Conservation (phyloP, 2,329 filamentous ascomycete species). For the Cadophora sp. region DNA sequence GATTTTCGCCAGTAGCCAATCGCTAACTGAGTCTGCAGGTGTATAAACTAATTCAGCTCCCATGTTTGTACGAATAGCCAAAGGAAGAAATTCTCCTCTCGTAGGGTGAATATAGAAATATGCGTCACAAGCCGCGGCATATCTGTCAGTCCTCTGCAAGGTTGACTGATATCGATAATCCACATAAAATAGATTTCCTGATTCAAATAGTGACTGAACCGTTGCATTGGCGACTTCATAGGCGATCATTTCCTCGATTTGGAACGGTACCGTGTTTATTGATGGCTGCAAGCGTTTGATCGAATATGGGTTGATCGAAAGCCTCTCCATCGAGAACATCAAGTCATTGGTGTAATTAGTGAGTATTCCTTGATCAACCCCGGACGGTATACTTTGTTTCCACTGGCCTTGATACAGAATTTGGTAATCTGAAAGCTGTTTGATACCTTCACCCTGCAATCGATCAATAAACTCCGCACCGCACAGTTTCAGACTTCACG, state of each 20-base stretch:
- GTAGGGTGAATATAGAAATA: conserved; percentile 4
- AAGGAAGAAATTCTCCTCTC: conserved; percentile 1
- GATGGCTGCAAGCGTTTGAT: conserved; percentile 3
- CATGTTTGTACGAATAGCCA: conserved; percentile 2
- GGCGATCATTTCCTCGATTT: conserved; percentile 3
- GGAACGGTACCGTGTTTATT: neutral
- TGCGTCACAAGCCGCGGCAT: neutral
- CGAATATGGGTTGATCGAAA: conserved; percentile 2
- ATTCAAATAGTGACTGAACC: neutral
- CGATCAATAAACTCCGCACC: neutral
- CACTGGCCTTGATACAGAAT: conserved; percentile 4
- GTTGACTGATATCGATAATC: conserved; percentile 2
- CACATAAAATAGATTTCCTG: conserved; percentile 1
- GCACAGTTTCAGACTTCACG: neutral
- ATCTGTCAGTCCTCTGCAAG: conserved; percentile 3
- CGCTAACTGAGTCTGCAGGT: conserved; percentile 1
- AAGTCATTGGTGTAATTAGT: conserved; percentile 1
- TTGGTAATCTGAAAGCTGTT: conserved; percentile 1
- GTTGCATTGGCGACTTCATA: conserved; percentile 3
- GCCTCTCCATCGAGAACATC: conserved; percentile 2
- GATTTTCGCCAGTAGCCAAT: conserved; percentile 1
- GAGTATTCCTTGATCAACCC: conserved; percentile 2
- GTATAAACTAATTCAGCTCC: neutral
- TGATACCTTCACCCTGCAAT: neutral
- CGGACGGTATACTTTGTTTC: neutral